Evolutionary conservation across 1,284 basidiomycete species (phyloP).

Genomic region (Cryptococcus neoformans): DNA sequence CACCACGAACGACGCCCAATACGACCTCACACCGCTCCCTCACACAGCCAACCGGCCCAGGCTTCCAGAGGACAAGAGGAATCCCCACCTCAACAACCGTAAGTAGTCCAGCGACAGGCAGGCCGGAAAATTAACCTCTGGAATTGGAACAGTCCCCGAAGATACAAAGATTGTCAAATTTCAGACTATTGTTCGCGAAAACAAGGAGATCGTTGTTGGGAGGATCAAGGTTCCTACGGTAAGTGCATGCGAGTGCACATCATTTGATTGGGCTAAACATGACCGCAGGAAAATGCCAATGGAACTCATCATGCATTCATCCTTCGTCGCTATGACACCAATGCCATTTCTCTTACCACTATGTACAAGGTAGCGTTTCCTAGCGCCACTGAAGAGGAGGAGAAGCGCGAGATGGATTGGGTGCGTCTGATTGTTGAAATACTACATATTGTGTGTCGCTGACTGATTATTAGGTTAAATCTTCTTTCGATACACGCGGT

Average conservation of each 20-base stretch:
- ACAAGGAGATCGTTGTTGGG: slow-evolving; percentile 80
- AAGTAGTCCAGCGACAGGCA: slow-evolving; percentile 5
- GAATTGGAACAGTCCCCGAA: slow-evolving; percentile 28
- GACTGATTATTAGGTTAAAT: slow-evolving; percentile 59
- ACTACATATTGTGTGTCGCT: too few relatives aligned
- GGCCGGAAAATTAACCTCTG: not conserved
- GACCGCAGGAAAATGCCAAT: slow-evolving; percentile 56
- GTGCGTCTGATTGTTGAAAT: slow-evolving; percentile 45
- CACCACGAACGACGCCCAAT: slow-evolving; percentile 13
- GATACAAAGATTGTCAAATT: slow-evolving; percentile 63
- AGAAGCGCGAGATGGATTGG: slow-evolving; percentile 81
- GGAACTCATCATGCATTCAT: slow-evolving; percentile 73
- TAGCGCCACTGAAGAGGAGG: slow-evolving; percentile 70
- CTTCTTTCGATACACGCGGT: slow-evolving; percentile 69
- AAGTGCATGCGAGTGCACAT: slow-evolving; percentile 36
- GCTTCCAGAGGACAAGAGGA: slow-evolving; percentile 38
- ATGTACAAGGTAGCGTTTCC: slow-evolving; percentile 99
- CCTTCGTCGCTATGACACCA: slow-evolving; percentile 91
- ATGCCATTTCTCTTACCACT: slow-evolving; percentile 90
- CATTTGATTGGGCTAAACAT: not conserved
- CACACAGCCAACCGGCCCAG: slow-evolving; percentile 40
- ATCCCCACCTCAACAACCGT: slow-evolving; percentile 31
- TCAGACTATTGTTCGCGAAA: slow-evolving; percentile 75
- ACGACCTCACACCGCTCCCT: slow-evolving; percentile 35
- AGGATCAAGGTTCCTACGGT: slow-evolving; percentile 92